Evolutionary conservation across 2,329 filamentous ascomycete genomes (phyloP).

Genomic region (Colletotrichum endophyticum): DNA sequence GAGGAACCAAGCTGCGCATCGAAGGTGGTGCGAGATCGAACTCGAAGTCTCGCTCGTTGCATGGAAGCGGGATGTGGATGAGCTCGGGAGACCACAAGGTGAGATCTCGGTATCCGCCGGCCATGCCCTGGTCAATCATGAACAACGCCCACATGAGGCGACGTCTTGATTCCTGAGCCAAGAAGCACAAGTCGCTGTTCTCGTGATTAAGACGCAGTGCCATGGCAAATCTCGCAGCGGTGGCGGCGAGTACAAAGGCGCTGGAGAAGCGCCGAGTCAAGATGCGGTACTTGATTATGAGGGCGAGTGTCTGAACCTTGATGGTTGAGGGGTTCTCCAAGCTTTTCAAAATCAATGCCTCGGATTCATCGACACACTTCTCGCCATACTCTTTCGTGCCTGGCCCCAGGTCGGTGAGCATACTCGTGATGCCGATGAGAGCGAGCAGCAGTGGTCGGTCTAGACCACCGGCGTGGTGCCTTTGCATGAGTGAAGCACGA

Average conservation of each 20-base stretch:
- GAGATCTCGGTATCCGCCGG: constrained; percentile 50
- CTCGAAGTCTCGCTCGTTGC: constrained; percentile 49
- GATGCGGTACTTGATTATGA: constrained; percentile 53
- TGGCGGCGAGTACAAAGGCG: constrained; percentile 52
- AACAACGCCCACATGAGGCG: constrained; percentile 55
- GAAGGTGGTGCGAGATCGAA: constrained; percentile 62
- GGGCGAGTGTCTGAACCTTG: constrained; percentile 49
- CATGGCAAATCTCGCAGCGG: constrained; percentile 52
- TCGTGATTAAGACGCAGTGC: constrained; percentile 55
- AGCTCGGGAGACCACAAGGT: constrained; percentile 48
- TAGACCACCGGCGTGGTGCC: constrained; percentile 61
- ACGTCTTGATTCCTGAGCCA: constrained; percentile 48
- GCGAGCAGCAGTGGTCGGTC: constrained; percentile 59
- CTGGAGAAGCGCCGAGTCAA: constrained; percentile 48
- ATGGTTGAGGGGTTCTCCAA: constrained; percentile 62
- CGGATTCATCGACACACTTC: constrained; percentile 60
- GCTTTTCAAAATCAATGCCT: constrained; percentile 55
- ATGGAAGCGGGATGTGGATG: constrained; percentile 52
- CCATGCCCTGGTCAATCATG: constrained; percentile 52
- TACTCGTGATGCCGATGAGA: constrained; percentile 59
- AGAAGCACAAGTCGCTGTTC: constrained; percentile 46
- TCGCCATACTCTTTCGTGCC: constrained; percentile 57
- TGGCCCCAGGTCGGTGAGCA: constrained; percentile 59
- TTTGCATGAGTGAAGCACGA: constrained; percentile 63
- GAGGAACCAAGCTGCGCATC: constrained; percentile 51